A percentile compares a stretch with the other conserved stretches of the same genome.
These are phyloP conservation scores for Yamadazyma songkhlaensis DNA, from an alignment of 1,139 yeast genomes.

Conservation along the genomic window DNA sequence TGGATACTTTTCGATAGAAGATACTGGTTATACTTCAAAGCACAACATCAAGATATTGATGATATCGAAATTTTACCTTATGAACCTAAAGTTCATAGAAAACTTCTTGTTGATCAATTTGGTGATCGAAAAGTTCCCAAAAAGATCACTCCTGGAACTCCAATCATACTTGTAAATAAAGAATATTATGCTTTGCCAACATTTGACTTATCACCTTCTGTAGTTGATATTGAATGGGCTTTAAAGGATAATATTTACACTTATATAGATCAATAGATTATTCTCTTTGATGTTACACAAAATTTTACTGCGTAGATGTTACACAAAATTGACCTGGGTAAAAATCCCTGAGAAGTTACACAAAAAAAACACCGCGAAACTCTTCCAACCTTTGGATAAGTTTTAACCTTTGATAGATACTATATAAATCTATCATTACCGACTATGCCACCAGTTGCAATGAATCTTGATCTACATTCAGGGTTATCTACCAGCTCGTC, in stretches of 20 bases:
- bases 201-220: conserved; percentile 10
- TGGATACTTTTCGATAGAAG: conserved; percentile 40
- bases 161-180: conserved; percentile 13
- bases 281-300: neutral
- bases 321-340: no score
- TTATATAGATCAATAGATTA: conserved; percentile 1
- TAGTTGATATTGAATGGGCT: conserved; percentile 18
- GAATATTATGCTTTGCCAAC: conserved; percentile 22
- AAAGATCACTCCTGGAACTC: conserved; percentile 9
- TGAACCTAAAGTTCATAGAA: conserved; percentile 13
- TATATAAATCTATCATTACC: neutral
- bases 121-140: conserved; percentile 6
- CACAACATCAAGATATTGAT: conserved; percentile 2
- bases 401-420: neutral
- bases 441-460: conserved; percentile 22
- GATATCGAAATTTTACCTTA: conserved; percentile 20
- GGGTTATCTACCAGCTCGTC: neutral
- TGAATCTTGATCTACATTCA: conserved; percentile 11
- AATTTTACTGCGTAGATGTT: no score
- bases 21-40: conserved; percentile 28
- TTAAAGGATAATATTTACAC: conserved; percentile 17
- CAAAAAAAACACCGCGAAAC: no score
- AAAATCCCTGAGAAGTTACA: no score
- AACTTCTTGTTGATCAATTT: conserved; percentile 7
- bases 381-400: neutral